Percentiles rank a stretch among this genome's conserved stretches.
Evolutionary conservation across 306 rosid genomes (phyloP).

Genomic region (Cercis canadensis): DNA sequence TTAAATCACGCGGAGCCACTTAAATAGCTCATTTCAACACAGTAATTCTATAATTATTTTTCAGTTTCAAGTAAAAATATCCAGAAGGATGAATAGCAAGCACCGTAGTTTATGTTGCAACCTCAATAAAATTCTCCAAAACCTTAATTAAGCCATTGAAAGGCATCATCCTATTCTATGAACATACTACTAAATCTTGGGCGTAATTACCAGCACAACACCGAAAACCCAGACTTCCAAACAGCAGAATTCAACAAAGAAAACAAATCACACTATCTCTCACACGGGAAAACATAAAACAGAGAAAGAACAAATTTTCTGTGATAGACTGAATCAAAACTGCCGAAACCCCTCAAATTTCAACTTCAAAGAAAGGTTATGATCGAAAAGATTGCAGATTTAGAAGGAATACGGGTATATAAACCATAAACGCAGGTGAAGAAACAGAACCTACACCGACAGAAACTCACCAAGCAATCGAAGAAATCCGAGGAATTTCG

Average conservation of each 20-base stretch:
- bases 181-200: conserved; percentile 61
- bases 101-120: no score
- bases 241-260: background rate
- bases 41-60: no score
- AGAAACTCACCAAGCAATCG: conserved; percentile 35
- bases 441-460: conserved; percentile 24
- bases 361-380: conserved; percentile 6
- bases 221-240: no score
- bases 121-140: no score
- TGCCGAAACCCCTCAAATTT: conserved; percentile 18
- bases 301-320: background rate
- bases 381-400: conserved; percentile 20
- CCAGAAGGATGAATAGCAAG: no score
- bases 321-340: conserved; percentile 22
- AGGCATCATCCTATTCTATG: conserved; percentile 8
- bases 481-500: conserved; percentile 41
- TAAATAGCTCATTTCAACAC: no score
- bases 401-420: conserved; percentile 27
- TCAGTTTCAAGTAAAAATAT: no score
- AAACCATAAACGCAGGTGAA: conserved; percentile 35
- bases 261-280: conserved; percentile 35
- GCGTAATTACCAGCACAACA: conserved; percentile 90
- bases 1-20: no score
- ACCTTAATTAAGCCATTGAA: no score
- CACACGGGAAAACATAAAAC: conserved; percentile 29